Evolutionary conservation across 352 stramenopile species (phyloP), one percentile per base, ranked within the genome.

Genomic region (Phytophthora nicotianae): DNA sequence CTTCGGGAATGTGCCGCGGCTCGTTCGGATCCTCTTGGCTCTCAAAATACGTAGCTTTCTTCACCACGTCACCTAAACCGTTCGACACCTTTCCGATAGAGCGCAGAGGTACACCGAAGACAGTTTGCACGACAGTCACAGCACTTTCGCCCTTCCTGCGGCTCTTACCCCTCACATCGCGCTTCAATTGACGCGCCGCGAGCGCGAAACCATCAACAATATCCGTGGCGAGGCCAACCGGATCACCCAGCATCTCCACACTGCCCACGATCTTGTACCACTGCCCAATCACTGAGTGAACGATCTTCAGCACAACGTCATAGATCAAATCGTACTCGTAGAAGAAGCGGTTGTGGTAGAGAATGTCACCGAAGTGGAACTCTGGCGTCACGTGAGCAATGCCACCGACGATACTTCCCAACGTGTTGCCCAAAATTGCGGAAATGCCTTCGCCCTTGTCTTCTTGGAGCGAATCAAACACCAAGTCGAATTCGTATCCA

Each of bases 251-350:
- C 59, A 96, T 67, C 62, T 96, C 88, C 2, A 96, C 82, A 58
- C 83, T 93, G 32, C 88, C 88, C 19, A 96, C 88, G 23, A 96
- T 91, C 61, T 93, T 95, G 70, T 96, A 96, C 88, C 88, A 96
- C 61, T 96, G 88, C 0, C 84, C 74, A 21, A 96, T 62, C 8
- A 94, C 83, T 4, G 75, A 82, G 51, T 83, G 70, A 13, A 95
- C 83, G 50, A 93, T 86, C 54, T 87, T 79, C 43, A 77, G 74
- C 6, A 94, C 59, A 13, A 95, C 85, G 21, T 86, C 81, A 43
- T 79, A 88, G 2, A 95, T 65, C 40, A 96, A 65, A 38, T 95
- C 88, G 69, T 95, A 90, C 58, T 92, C 75, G 67, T 93, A 90
- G 45, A 96, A 91, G 66, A 94, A 96, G 24, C 73, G 81, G 63